Percentiles rank a stretch among this genome's conserved stretches.
Evolutionary conservation across 1,139 yeast genomes (phyloP).

Genomic region (Wickerhamomyces sp.): DNA sequence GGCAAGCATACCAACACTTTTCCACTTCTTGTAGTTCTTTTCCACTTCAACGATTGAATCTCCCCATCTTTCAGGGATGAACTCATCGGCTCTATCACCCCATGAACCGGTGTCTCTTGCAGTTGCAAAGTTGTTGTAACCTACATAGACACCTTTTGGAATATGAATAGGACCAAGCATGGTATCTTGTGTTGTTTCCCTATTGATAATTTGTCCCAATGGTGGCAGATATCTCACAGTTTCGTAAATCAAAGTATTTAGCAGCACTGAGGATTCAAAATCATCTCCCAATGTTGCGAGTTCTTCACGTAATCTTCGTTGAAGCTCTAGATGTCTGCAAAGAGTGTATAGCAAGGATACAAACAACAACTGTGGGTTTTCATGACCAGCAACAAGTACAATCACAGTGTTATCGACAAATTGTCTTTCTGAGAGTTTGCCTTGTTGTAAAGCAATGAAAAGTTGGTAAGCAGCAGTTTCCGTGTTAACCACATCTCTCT

Average conservation of each 20-base stretch:
- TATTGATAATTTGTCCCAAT: constrained; percentile 51
- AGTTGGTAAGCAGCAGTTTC: constrained; percentile 31
- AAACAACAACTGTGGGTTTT: constrained; percentile 52
- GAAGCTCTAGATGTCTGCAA: constrained; percentile 37
- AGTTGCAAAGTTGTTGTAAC: constrained; percentile 52
- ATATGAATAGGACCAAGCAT: constrained; percentile 41
- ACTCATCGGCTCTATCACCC: constrained; percentile 44
- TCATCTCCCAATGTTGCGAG: constrained; percentile 3
- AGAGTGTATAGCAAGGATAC: constrained; percentile 44
- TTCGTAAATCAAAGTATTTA: constrained; percentile 43
- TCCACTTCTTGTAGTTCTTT: constrained; percentile 37
- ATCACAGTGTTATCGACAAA: constrained; percentile 54
- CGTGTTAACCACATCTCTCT: constrained; percentile 23
- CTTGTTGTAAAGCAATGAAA: constrained; percentile 33
- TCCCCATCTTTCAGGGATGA: constrained; percentile 60
- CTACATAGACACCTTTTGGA: constrained; percentile 52
- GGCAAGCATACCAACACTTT: constrained; percentile 41
- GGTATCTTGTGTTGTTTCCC: constrained; percentile 36
- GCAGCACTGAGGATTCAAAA: constrained; percentile 22
- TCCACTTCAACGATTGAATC: constrained; percentile 30
- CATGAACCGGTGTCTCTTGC: constrained; percentile 46
- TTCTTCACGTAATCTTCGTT: constrained; percentile 33
- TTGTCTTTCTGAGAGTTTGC: constrained; percentile 39
- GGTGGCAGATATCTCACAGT: constrained; percentile 53
- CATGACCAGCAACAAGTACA: constrained; percentile 57